These are phyloP conservation scores for Auriscalpium vulgare DNA, from an alignment of 768 basidiomycete species.

Conservation along the genomic window DNA sequence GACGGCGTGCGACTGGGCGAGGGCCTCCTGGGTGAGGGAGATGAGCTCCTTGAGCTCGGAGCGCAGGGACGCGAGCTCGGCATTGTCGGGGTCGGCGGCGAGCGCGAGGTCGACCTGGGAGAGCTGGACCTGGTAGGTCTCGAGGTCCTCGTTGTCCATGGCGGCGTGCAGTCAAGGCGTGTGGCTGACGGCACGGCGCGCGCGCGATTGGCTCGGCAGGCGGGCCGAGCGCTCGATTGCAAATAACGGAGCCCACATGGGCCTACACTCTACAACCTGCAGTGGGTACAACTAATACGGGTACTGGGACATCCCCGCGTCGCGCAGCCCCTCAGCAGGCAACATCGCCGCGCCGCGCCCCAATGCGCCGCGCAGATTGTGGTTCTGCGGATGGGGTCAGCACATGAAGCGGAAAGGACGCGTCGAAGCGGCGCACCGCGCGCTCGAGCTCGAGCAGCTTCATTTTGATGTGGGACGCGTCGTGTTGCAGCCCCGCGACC, in stretches of 20 bases:
- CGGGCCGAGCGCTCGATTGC: background rate
- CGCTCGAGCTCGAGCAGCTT: slow-evolving; percentile 64
- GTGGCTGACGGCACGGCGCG: background rate
- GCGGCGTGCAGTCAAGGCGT: background rate
- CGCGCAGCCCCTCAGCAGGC: too few species aligned
- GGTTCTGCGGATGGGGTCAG: background rate
- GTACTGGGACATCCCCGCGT: too few species aligned
- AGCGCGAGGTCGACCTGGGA: slow-evolving; percentile 83
- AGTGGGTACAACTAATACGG: background rate
- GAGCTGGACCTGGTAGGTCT: slow-evolving; percentile 85
- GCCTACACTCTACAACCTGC: too few species aligned
- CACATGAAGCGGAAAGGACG: background rate
- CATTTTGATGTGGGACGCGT: slow-evolving; percentile 48
- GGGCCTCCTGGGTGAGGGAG: slow-evolving; percentile 63
- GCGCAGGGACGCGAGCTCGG: slow-evolving; percentile 63
- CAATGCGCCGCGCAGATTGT: background rate
- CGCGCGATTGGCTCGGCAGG: background rate
- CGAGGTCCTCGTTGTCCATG: slow-evolving; percentile 67
- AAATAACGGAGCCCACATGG: background rate
- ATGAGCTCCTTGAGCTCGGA: slow-evolving; percentile 81
- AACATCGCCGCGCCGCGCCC: background rate
- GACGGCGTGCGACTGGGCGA: slow-evolving; percentile 58
- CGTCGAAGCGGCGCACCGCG: slow-evolving; percentile 36
- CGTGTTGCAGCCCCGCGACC: slow-evolving; percentile 64
- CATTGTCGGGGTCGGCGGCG: slow-evolving; percentile 63